phyloP scores from a whole-genome alignment of 208 protist genomes.

The Leishmania aethiopica region DNA sequence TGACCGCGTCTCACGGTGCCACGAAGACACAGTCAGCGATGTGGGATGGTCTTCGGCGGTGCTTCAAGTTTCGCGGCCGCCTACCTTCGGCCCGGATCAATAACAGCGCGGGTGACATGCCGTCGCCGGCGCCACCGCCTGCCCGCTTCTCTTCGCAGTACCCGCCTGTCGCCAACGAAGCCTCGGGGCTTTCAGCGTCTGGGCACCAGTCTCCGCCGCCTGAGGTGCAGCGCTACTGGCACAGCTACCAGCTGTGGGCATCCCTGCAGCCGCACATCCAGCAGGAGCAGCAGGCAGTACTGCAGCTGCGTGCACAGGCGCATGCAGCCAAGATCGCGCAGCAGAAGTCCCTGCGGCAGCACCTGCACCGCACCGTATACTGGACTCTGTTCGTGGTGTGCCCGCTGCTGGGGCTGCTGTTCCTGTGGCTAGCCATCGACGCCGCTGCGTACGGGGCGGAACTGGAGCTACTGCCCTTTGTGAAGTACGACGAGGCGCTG shows the following conservation, averaged over 20 bases:
- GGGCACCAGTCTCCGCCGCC: not conserved
- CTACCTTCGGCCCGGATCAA: not conserved
- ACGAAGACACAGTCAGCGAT: not conserved
- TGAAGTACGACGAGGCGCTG: constrained; percentile 41
- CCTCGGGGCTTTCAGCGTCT: not conserved
- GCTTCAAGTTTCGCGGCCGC: not conserved
- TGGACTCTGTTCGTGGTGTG: constrained; percentile 33
- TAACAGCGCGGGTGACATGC: not conserved
- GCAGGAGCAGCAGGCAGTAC: constrained; percentile 12
- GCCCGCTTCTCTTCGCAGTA: not conserved
- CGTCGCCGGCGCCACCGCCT: not conserved
- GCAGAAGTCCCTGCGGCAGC: constrained; percentile 11
- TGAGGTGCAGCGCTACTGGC: constrained; percentile 25
- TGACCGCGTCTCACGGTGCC: not conserved
- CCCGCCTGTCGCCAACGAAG: not conserved
- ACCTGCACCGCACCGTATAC: constrained; percentile 20
- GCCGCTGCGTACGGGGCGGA: constrained; percentile 27
- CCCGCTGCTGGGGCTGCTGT: constrained; percentile 34
- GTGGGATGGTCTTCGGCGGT: constrained; percentile 14
- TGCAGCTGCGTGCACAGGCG: constrained; percentile 11
- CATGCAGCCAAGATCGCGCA: constrained; percentile 18
- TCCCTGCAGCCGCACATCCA: constrained; percentile 11
- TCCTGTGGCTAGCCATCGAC: constrained; percentile 29
- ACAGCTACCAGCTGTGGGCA: constrained; percentile 26
- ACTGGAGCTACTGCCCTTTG: constrained; percentile 26